Percentiles rank a stretch among this genome's conserved stretches.
These are phyloP conservation scores for Dictyophora rubrovolvata DNA, from an alignment of 768 basidiomycete species.

Conservation along the genomic window DNA sequence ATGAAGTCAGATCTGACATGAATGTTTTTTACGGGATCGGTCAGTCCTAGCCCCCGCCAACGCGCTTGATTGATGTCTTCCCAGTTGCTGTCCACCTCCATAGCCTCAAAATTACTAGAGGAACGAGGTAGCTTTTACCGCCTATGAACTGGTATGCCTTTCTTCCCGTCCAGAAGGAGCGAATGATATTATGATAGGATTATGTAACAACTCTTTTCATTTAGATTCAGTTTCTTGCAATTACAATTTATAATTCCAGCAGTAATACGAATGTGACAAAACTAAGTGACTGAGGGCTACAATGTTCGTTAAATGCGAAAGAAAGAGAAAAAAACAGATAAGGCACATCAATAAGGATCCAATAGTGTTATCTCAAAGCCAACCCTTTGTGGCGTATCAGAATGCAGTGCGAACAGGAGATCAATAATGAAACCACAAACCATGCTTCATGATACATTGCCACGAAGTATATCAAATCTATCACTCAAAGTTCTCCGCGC, in stretches of 20 bases:
- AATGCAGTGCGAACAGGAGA: not conserved
- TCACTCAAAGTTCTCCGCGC: slow-evolving; percentile 73
- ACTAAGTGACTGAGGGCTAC: not conserved
- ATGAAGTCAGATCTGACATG: slow-evolving; percentile 48
- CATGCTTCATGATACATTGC: not conserved
- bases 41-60: slow-evolving; percentile 72
- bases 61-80: slow-evolving; percentile 41
- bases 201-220: not conserved
- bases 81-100: slow-evolving; percentile 41
- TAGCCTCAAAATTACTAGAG: not conserved
- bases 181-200: not conserved
- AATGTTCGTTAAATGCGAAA: slow-evolving; percentile 2
- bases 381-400: not conserved
- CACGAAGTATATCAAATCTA: not conserved
- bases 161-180: not conserved
- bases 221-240: not conserved
- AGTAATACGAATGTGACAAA: not conserved
- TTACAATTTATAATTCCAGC: not conserved
- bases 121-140: too few relatives aligned
- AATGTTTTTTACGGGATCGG: slow-evolving; percentile 82
- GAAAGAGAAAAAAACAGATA: slow-evolving; percentile 1
- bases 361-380: not conserved
- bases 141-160: too few relatives aligned
- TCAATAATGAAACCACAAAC: not conserved
- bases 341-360: slow-evolving; percentile 3